Conservation (phyloP, 2,329 filamentous ascomycete genomes). For the Phyllosticta citribraziliensis region DNA sequence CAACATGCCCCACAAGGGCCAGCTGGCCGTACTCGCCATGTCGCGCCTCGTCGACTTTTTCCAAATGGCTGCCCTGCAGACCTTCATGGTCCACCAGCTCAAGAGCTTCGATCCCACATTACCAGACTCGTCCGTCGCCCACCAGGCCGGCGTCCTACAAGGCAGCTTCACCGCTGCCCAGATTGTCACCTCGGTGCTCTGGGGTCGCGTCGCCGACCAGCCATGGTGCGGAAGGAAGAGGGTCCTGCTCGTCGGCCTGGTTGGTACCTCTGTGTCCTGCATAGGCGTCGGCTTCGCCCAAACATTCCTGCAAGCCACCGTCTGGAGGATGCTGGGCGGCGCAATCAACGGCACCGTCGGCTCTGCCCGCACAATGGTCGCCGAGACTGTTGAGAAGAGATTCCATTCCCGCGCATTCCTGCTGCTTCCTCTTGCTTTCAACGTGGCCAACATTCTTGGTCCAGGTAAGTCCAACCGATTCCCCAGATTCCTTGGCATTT, state of each 20-base stretch:
- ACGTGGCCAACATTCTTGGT: slow-evolving; percentile 31
- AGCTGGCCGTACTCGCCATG: slow-evolving; percentile 29
- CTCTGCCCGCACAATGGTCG: slow-evolving; percentile 33
- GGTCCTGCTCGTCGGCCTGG: slow-evolving; percentile 30
- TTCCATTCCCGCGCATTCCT: slow-evolving; percentile 33
- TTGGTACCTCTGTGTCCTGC: slow-evolving; percentile 30
- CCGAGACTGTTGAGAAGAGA: slow-evolving; percentile 29
- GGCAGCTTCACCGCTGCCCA: slow-evolving; percentile 34
- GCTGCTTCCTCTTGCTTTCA: slow-evolving; percentile 31
- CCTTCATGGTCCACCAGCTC: slow-evolving; percentile 36
- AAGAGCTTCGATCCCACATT: slow-evolving; percentile 32
- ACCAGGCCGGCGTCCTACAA: slow-evolving; percentile 32
- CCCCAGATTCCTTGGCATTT: not conserved
- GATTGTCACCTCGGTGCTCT: slow-evolving; percentile 32
- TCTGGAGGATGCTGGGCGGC: slow-evolving; percentile 31
- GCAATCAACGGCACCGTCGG: slow-evolving; percentile 34
- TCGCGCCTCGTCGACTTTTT: slow-evolving; percentile 37
- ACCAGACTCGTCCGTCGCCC: slow-evolving; percentile 37
- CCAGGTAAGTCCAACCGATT: slow-evolving; percentile 17
- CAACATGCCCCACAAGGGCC: slow-evolving; percentile 32
- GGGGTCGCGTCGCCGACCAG: slow-evolving; percentile 32
- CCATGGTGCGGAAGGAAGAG: slow-evolving; percentile 36
- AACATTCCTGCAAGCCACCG: slow-evolving; percentile 31
- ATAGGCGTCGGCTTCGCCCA: slow-evolving; percentile 31
- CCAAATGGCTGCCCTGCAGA: slow-evolving; percentile 34